Evolutionary conservation across 345 rosid genomes (phyloP), one percentile per base, ranked within the genome.

Genomic region (Turnera subulata): DNA sequence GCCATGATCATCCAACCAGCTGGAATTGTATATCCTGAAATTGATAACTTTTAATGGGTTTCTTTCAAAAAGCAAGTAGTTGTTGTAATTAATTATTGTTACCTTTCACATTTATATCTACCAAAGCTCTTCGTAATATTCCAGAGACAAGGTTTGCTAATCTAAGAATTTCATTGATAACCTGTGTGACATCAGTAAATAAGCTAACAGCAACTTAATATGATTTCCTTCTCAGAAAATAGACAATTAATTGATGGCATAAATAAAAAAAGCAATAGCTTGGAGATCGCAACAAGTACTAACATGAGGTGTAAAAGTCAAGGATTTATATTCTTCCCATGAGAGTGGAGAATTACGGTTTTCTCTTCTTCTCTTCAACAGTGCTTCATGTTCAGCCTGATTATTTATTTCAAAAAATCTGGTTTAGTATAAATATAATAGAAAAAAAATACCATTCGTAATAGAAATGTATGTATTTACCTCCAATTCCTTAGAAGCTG

Each of bases 291-390:
- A 35, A 17, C 10, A 18, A 29, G 35, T 21, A 56, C 49, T 42
- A 11, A 72, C 78, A 22, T 66, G 71, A 54, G 52, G 75, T 0
- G 78, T 73, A 51, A 69, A 75, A 53, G 68, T 53, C 72, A 78
- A 66, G 0, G 80, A 72, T 21, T 72, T 72, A 44, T 69, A 72
- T 48, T 78, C 80, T 8, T 69, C 64, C 82, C 83, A 69, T 18
- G 78, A 56, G 19, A 78, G 24, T 15, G 69, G 17, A 13, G 71
- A 53, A 26, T 56, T 45, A 2, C 59, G 18, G 23, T 39, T 56
- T 46, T 53, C 63, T n/a, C n/a, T n/a, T 54, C 73, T 63, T 6
- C 15, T 50, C 42, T 58, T 66, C 8, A 59, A 53, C 43, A 75
- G 50, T 18, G 39, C 50, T 33, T 63, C 69, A 14, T 75, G 73